A percentile compares a stretch with the other conserved stretches of the same genome.
Conservation (phyloP, 2,329 filamentous ascomycete species). For the Ophiostoma fasciatum region DNA sequence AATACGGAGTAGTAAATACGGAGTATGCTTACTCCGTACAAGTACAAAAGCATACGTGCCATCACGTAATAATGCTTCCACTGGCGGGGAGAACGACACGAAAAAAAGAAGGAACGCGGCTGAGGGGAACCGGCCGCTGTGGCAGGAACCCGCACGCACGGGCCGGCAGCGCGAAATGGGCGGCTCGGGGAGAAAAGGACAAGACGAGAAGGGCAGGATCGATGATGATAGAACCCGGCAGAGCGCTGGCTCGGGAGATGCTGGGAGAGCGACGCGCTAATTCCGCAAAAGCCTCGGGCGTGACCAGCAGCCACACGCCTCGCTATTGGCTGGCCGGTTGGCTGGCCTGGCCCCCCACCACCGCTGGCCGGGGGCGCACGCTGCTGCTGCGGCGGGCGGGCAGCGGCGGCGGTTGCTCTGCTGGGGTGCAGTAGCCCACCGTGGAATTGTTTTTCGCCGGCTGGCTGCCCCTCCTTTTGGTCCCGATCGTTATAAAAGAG, state of each 20-base stretch:
- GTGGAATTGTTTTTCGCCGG: neutral
- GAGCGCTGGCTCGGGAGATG: no score
- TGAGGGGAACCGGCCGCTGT: constrained; percentile 4
- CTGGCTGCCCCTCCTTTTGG: constrained; percentile 3
- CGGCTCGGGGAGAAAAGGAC: neutral
- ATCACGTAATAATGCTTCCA: no score
- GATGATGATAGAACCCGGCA: constrained; percentile 1
- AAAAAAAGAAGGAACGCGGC: constrained; percentile 9
- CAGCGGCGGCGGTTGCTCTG: constrained; percentile 1
- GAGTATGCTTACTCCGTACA: no score
- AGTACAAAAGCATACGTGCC: no score
- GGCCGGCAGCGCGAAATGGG: neutral
- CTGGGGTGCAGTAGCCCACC: neutral
- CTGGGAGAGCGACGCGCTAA: constrained; percentile 2
- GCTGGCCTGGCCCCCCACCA: no score
- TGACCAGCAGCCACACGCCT: constrained; percentile 1
- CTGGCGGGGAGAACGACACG: constrained; percentile 3
- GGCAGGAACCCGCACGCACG: constrained; percentile 1
- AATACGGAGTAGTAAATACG: no score
- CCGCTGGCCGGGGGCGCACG: no score
- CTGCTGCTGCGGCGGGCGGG: no score
- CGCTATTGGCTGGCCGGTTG: no score
- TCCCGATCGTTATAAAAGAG: constrained; percentile 4
- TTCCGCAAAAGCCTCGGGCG: constrained; percentile 7
- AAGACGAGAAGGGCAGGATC: neutral